Evolutionary conservation across 2,329 filamentous ascomycete genomes (phyloP), one percentile per base, ranked within the genome.

Genomic region (Orbilia brochopaga): DNA sequence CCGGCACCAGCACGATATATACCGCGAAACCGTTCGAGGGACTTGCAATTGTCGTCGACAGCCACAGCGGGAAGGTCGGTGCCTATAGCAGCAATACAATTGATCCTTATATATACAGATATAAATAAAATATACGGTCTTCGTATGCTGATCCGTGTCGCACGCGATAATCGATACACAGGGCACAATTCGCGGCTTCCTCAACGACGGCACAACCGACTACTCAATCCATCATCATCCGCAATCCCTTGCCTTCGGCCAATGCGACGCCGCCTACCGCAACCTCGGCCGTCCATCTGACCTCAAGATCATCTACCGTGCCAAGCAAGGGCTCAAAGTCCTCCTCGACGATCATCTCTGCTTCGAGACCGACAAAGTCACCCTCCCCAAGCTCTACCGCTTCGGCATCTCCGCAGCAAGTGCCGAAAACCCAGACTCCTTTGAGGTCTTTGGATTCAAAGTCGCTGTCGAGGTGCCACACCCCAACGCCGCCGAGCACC

Each of bases 401-500:
- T 90, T 96, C 75, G 94, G 94, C 76, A 82, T 99, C 75, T 91
- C 90, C 11, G 94, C 93, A 46, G 90, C 91, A 15, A 93, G 91
- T 1, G 90, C 91, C 30, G 93, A 97, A 75, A 92, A 87, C 76
- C 92, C 94, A 0, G 94, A 99, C 81, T 96, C 91, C 3, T 96
- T 97, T 77, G 94, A 99, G 80, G 80, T 96, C 75, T 94, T 92
- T 83, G 95, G 93, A 79, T 85, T 97, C 78, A 84, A 90, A 37
- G 86, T 94, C 57, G 86, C 88, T 57, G 62, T 70, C 27, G 48
- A 72, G 15, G 27, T 4, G 8, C 4, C 4, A 32, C 59, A 74
- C 77, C 87, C 85, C 17, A 48, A 72, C 54, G 37, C 35, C 21
- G 7, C 42, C 13, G 32, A 51, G n/a, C n/a, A n/a, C 10, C n/a